Base-by-base conservation (phyloP, 345 rosid genomes). In the Gynandropsis gynandra region DNA sequence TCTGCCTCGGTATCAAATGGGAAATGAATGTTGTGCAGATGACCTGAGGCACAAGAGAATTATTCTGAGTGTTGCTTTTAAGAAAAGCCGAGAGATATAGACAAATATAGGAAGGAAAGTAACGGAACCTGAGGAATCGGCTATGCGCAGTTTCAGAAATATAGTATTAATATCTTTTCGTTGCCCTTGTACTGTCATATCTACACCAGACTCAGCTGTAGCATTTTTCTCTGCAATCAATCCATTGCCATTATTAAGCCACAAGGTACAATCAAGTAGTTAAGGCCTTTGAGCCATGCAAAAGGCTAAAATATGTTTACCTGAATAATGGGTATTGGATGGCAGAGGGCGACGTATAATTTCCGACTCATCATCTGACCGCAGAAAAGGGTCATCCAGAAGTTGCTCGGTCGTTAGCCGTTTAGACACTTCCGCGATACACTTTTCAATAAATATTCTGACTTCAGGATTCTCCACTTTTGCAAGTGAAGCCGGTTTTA, bases 351-450 rank as follows among this genome's bases (percentile, higher is more conserved):
- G 47, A 8, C 42, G 76, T 32, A 69, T 34, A 17, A 55, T 76
- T 56, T 77, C 73, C 9, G 72, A 60, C 31, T 80, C 87, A 46
- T 79, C 83, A 61, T 83, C 79, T 10, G 74, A 63, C 29, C 62
- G 87, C 17, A 93, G 83, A 62, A 93, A 93, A 24, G 94, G 95
- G 41, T 93, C 99, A 57, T 85, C 69, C 46, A 93, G 76, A 63
- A 93, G 72, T 76, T 93, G 90, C 63, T 78, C 65, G 10, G 99
- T 97, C 4, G 99, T 88, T 59, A 85, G 90, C 79, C 99, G 81
- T 18, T 56, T 78, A 1, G 97, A 80, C 16, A 81, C 95, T 0
- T 94, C 80, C 12, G 90, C 97, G 52, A 93, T 75, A 66, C 99
- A 93, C 76, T 93, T 93, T 68, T 85, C 97, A 8, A 93, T 76